Evolutionary conservation across 2,329 filamentous ascomycete species (phyloP).

Genomic region (Talaromyces sp.): DNA sequence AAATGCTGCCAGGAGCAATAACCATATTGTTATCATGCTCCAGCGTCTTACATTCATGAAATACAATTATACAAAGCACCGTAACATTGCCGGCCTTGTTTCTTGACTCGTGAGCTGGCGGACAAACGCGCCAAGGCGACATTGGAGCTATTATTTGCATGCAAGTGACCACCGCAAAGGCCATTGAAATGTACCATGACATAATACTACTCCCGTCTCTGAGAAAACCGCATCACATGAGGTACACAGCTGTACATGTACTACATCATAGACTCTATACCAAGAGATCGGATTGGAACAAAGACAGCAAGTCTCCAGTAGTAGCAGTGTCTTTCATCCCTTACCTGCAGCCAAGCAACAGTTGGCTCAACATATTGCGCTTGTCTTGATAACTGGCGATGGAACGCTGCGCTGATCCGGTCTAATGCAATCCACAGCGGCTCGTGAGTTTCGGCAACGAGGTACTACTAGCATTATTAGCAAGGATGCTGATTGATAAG

Average conservation of each 20-base stretch:
- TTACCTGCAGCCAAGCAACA: not conserved
- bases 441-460: no score
- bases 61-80: not conserved
- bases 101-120: no score
- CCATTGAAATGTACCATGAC: not conserved
- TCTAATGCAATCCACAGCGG: not conserved
- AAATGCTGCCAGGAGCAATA: no score
- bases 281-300: not conserved
- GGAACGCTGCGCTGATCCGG: not conserved
- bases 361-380: not conserved
- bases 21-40: not conserved
- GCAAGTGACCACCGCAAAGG: not conserved
- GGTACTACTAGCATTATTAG: no score
- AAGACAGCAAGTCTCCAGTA: not conserved
- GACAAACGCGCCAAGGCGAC: not conserved
- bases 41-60: not conserved
- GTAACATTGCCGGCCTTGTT: not conserved
- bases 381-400: not conserved
- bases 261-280: not conserved
- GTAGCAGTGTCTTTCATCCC: not conserved
- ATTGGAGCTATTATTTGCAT: not conserved
- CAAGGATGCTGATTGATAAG: not conserved
- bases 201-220: not conserved
- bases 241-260: not conserved
- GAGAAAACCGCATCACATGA: not conserved